phyloP scores from a whole-genome alignment of 2,329 filamentous ascomycete species.

The Hortaea werneckii region DNA sequence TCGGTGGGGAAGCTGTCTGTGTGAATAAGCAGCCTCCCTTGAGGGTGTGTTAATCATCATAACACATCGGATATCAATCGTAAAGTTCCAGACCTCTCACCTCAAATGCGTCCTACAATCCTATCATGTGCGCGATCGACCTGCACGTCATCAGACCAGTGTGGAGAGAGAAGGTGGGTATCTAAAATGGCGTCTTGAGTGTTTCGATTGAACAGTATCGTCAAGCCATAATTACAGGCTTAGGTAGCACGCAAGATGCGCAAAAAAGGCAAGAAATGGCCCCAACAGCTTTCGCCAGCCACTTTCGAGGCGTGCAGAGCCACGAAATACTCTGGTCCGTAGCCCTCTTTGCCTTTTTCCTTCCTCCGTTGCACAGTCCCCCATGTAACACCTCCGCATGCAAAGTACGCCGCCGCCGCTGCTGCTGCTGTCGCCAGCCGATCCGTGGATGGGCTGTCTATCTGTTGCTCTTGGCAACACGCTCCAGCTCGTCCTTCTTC shows the following conservation, averaged over 20 bases:
- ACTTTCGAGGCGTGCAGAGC: background rate
- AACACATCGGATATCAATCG: too few relatives aligned
- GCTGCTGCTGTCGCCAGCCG: background rate
- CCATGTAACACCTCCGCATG: background rate
- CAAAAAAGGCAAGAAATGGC: background rate
- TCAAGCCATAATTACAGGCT: constrained; percentile 6
- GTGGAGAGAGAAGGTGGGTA: too few relatives aligned
- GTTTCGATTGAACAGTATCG: constrained; percentile 9
- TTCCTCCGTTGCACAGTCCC: background rate
- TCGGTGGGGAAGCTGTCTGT: too few relatives aligned
- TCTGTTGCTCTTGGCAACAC: constrained; percentile 99
- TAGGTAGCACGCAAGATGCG: constrained; percentile 3
- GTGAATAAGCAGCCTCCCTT: too few relatives aligned
- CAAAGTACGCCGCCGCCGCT: background rate
- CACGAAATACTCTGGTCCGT: background rate
- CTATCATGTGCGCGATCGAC: too few relatives aligned
- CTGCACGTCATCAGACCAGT: too few relatives aligned
- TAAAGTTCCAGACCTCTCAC: too few relatives aligned
- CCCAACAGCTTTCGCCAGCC: background rate
- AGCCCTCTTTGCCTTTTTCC: background rate
- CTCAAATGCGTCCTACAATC: too few relatives aligned
- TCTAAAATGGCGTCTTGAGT: constrained; percentile 4
- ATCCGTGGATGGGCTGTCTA: constrained; percentile 48
- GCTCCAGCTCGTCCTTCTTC: constrained; percentile 99
- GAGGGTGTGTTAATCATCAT: too few relatives aligned